Conservation (phyloP, 176 grass and related monocot genomes). For the Saccharum spontaneum region DNA sequence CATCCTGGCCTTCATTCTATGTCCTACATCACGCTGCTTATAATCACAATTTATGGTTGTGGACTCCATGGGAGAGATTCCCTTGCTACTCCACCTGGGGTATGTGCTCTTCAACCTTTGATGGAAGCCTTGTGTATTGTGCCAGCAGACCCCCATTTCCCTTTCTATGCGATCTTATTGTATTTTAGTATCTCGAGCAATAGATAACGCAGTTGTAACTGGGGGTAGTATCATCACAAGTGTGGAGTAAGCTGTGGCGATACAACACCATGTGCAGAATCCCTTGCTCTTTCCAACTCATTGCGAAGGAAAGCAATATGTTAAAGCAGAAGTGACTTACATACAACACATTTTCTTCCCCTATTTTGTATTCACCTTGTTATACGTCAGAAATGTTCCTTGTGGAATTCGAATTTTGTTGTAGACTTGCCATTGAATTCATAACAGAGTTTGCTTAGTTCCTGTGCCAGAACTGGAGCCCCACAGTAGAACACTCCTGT, state of each 20-base stretch:
- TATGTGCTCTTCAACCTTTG: constrained; percentile 13
- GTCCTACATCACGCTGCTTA: constrained; percentile 32
- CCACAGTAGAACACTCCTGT: constrained; percentile 98
- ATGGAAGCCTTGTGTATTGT: not conserved
- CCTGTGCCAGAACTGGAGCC: constrained; percentile 65
- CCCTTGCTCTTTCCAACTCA: constrained; percentile 22
- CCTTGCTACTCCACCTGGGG: not conserved
- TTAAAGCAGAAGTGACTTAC: constrained; percentile 34
- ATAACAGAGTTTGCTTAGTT: constrained; percentile 77
- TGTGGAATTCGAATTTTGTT: constrained; percentile 94
- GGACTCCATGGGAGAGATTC: constrained; percentile 1
- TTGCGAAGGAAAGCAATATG: constrained; percentile 8
- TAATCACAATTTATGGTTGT: constrained; percentile 2
- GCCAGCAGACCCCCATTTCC: not conserved
- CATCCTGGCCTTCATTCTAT: constrained; percentile 38
- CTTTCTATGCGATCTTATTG: constrained; percentile 9
- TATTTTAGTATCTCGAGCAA: constrained; percentile 18
- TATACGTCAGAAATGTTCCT: constrained; percentile 77
- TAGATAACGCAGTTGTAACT: not conserved
- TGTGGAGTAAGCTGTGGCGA: not conserved
- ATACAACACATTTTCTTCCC: constrained; percentile 19
- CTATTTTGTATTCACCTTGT: constrained; percentile 21
- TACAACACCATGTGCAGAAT: constrained; percentile 4
- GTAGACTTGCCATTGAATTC: constrained; percentile 61
- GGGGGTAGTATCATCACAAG: not conserved